A percentile compares a stretch with the other conserved stretches of the same genome.
Conservation (phyloP, 2,329 filamentous ascomycete genomes). For the Penicillium sp. region DNA sequence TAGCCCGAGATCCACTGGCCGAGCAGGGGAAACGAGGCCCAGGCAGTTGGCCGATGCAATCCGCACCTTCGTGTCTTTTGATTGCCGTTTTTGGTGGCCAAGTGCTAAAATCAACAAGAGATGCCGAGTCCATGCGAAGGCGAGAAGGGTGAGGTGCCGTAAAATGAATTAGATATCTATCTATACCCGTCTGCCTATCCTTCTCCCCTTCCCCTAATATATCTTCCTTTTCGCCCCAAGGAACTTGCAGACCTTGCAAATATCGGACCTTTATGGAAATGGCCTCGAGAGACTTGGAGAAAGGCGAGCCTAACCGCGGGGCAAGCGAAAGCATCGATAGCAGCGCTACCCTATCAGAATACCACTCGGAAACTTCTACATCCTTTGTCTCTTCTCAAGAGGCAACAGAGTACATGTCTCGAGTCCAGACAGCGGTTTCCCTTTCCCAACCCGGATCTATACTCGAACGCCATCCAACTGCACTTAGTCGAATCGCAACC, state of each 20-base stretch:
- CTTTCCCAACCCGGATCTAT: conserved; percentile 22
- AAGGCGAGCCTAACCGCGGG: conserved; percentile 30
- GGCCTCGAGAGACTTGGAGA: conserved; percentile 35
- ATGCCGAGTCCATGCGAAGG: conserved; percentile 5
- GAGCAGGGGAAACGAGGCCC: neutral
- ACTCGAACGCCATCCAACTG: conserved; percentile 38
- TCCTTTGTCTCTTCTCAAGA: conserved; percentile 22
- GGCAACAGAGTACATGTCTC: conserved; percentile 24
- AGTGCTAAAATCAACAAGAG: neutral
- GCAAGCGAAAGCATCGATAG: conserved; percentile 13
- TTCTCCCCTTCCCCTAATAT: neutral
- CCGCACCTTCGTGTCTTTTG: conserved; percentile 1
- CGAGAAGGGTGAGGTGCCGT: conserved; percentile 1
- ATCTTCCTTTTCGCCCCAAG: neutral
- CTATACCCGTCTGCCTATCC: neutral
- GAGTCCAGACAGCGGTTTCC: conserved; percentile 32
- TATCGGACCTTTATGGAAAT: conserved; percentile 31
- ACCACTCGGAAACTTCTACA: conserved; percentile 17
- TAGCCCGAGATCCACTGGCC: neutral
- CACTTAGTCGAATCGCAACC: conserved; percentile 40
- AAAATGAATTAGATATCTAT: neutral
- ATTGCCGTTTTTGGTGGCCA: conserved; percentile 6
- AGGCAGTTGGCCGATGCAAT: conserved; percentile 6
- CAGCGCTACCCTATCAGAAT: conserved; percentile 19
- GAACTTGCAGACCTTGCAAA: neutral